phyloP scores from a whole-genome alignment of 208 protist species.

The Naegleria lovaniensis region DNA sequence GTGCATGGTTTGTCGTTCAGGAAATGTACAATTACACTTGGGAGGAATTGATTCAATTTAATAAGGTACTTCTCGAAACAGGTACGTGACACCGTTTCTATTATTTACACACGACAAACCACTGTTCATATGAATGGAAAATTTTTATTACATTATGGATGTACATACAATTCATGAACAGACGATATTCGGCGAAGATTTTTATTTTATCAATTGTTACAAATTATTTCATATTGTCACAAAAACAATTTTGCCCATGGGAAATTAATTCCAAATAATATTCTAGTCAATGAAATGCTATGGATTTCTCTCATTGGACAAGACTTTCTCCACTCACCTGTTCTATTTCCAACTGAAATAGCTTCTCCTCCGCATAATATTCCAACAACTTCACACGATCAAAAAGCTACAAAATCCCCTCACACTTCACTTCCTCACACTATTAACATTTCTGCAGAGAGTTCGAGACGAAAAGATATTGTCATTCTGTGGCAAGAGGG shows the following conservation, averaged over 20 bases:
- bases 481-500: neutral
- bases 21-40: neutral
- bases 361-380: neutral
- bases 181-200: constrained; percentile 6
- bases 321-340: neutral
- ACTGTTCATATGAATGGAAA: too few relatives aligned
- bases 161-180: too few relatives aligned
- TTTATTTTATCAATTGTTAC: constrained; percentile 23
- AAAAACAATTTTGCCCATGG: constrained; percentile 1
- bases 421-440: neutral
- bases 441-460: neutral
- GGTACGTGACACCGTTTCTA: neutral
- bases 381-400: neutral
- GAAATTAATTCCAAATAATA: neutral
- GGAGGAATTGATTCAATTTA: constrained; percentile 4
- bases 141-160: too few relatives aligned
- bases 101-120: too few relatives aligned
- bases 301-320: constrained; percentile 23
- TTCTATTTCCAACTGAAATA: neutral
- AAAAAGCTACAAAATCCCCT: neutral
- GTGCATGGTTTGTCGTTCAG: neutral
- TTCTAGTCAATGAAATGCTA: constrained; percentile 19
- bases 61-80: neutral
- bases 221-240: neutral
- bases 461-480: neutral